Evolutionary conservation across 768 basidiomycete species (phyloP).

Genomic region (Hydnum rufescens): DNA sequence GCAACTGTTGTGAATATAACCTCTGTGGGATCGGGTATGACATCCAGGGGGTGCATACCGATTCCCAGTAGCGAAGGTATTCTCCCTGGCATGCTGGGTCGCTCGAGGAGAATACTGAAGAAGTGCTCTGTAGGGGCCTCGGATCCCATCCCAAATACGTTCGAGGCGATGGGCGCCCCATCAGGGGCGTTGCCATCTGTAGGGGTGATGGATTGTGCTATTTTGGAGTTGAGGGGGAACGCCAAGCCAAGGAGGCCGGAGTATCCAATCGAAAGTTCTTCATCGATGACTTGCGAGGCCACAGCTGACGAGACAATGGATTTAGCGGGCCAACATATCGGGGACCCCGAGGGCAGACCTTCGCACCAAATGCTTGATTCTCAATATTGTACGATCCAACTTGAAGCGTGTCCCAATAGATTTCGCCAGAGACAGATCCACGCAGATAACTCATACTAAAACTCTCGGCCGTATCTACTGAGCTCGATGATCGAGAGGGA

Average conservation of each 20-base stretch:
- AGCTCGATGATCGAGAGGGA: conserved; percentile 20
- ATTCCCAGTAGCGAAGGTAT: conserved; percentile 46
- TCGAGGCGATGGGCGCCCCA: conserved; percentile 1
- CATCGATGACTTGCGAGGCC: conserved; percentile 30
- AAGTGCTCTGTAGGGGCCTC: conserved; percentile 41
- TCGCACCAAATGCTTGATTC: conserved; percentile 50
- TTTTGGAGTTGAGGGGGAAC: conserved; percentile 51
- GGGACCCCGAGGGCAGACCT: not conserved
- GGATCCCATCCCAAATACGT: conserved; percentile 8
- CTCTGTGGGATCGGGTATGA: conserved; percentile 29
- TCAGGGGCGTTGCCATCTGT: conserved; percentile 22
- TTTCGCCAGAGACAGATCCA: conserved; percentile 38
- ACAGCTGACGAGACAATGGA: conserved; percentile 27
- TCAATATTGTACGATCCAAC: conserved; percentile 44
- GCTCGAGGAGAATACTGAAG: conserved; percentile 42
- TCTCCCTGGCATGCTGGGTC: conserved; percentile 40
- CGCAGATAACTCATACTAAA: conserved; percentile 40
- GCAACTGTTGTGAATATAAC: conserved; percentile 33
- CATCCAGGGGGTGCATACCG: conserved; percentile 36
- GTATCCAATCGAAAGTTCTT: conserved; percentile 38
- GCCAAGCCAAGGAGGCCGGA: conserved; percentile 57
- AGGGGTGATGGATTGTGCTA: conserved; percentile 31
- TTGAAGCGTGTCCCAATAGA: conserved; percentile 47
- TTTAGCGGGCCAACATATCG: no score
- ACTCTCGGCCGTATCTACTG: conserved; percentile 23